Percentiles rank a stretch among this genome's conserved stretches.
Conservation (phyloP, 768 basidiomycete species). For the Leccinum ochraceum region DNA sequence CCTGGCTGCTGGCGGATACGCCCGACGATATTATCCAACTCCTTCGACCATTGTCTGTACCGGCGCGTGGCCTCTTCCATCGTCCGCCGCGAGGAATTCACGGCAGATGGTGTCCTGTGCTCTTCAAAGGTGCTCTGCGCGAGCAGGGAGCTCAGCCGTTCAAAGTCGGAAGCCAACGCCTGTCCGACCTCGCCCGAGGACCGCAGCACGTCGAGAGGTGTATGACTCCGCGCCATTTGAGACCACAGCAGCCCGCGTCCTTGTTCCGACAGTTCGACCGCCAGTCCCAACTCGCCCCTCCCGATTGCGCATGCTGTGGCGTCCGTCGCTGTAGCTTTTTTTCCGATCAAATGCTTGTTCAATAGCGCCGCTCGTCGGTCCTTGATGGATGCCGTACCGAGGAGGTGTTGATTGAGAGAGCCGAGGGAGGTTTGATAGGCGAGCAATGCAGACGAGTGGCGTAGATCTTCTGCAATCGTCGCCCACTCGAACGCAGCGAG, state of each 20-base stretch:
- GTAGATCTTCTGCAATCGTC: slow-evolving; percentile 1
- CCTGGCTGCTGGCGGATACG: slow-evolving; percentile 27
- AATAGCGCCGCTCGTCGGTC: slow-evolving; percentile 16
- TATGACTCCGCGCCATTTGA: slow-evolving; percentile 27
- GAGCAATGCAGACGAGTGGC: slow-evolving; percentile 22
- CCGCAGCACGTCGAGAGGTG: slow-evolving; percentile 28
- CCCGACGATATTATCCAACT: slow-evolving; percentile 21
- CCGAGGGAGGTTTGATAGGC: slow-evolving; percentile 24
- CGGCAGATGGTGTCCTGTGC: background rate
- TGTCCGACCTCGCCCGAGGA: slow-evolving; percentile 13
- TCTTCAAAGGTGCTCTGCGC: slow-evolving; percentile 2
- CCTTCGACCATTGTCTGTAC: slow-evolving; percentile 17
- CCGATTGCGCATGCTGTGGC: slow-evolving; percentile 31
- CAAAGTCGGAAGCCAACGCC: slow-evolving; percentile 29
- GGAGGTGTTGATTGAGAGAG: slow-evolving; percentile 21
- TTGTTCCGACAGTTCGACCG: slow-evolving; percentile 39
- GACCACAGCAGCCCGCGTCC: slow-evolving; percentile 34
- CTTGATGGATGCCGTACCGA: slow-evolving; percentile 20
- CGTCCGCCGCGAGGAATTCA: slow-evolving; percentile 6
- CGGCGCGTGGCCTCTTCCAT: slow-evolving; percentile 16
- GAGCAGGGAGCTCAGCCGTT: slow-evolving; percentile 19
- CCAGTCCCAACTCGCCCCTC: slow-evolving; percentile 18
- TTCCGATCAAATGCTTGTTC: slow-evolving; percentile 1
- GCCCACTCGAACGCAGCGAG: slow-evolving; percentile 17
- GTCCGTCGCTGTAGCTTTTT: slow-evolving; percentile 18